Conservation (phyloP, 139 green algal genomes). For the Nannochloris sp. region DNA sequence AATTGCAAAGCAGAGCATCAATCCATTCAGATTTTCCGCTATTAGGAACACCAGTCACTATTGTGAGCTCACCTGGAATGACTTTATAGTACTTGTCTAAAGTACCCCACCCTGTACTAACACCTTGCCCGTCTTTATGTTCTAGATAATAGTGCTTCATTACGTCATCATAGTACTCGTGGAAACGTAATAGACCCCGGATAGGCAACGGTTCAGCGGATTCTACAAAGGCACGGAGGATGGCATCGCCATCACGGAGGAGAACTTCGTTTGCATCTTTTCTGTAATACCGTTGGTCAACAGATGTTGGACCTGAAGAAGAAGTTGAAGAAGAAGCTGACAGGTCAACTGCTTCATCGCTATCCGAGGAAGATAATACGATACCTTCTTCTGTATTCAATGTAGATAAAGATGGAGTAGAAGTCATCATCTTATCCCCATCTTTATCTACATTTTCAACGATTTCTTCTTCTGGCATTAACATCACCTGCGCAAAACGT, state of each 20-base stretch:
- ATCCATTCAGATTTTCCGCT: slow-evolving; percentile 95
- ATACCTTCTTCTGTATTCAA: not conserved
- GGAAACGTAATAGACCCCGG: slow-evolving; percentile 63
- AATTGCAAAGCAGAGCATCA: slow-evolving; percentile 87
- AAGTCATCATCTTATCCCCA: not conserved
- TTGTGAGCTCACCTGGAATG: slow-evolving; percentile 86
- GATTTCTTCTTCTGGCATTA: not conserved
- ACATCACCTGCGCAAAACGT: not conserved
- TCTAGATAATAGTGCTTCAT: slow-evolving; percentile 46
- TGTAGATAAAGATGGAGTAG: not conserved
- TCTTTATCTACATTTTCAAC: not conserved
- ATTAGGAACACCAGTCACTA: slow-evolving; percentile 94
- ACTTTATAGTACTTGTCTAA: slow-evolving; percentile 81
- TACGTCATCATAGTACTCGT: slow-evolving; percentile 61
- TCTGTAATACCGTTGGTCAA: slow-evolving; percentile 19
- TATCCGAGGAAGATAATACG: not conserved
- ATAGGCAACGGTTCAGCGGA: slow-evolving; percentile 71
- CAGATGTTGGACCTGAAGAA: not conserved
- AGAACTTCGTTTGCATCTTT: slow-evolving; percentile 95
- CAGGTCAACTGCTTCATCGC: not conserved
- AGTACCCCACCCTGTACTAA: slow-evolving; percentile 67
- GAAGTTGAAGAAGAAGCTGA: not conserved
- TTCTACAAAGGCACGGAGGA: slow-evolving; percentile 50
- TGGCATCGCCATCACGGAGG: slow-evolving; percentile 50
- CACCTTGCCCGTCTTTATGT: slow-evolving; percentile 37